These are phyloP conservation scores for Millerozyma miso DNA, from an alignment of 805 yeast genomes.

Conservation along the genomic window DNA sequence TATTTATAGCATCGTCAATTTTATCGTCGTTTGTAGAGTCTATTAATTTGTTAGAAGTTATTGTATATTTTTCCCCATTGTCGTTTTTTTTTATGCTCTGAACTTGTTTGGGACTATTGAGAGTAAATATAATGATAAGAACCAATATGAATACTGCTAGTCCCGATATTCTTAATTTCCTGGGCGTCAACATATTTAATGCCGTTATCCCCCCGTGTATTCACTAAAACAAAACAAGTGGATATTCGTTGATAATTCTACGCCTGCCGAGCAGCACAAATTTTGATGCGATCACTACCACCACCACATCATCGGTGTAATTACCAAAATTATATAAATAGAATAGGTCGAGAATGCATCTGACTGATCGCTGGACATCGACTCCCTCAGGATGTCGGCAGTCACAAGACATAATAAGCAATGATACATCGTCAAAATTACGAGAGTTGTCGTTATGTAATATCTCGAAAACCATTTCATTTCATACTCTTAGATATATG, in stretches of 20 bases:
- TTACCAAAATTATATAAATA: too few species aligned
- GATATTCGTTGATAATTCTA: too few species aligned
- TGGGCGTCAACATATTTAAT: slow-evolving; percentile 8
- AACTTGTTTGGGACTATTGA: slow-evolving; percentile 2
- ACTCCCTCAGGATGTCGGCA: too few species aligned
- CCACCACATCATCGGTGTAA: too few species aligned
- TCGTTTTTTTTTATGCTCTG: slow-evolving; percentile 1
- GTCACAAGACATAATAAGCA: too few species aligned
- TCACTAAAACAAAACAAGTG: neutral
- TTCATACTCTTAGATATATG: neutral
- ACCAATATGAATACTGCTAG: slow-evolving; percentile 7
- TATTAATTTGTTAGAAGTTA: slow-evolving; percentile 20
- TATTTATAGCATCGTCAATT: slow-evolving; percentile 37
- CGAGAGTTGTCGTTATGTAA: too few species aligned
- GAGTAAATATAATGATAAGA: slow-evolving; percentile 6
- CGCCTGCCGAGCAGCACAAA: too few species aligned
- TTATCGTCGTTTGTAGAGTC: slow-evolving; percentile 32
- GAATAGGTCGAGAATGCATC: too few species aligned
- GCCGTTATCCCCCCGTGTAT: neutral
- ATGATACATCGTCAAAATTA: too few species aligned
- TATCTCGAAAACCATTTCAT: neutral
- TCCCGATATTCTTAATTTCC: slow-evolving; percentile 9
- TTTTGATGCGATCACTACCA: too few species aligned
- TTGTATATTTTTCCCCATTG: slow-evolving; percentile 4
- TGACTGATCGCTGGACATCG: too few species aligned